Percentiles rank a stretch among this genome's conserved stretches.
Evolutionary conservation across 1,284 basidiomycete genomes (phyloP).

Genomic region (Puccinia triticina): DNA sequence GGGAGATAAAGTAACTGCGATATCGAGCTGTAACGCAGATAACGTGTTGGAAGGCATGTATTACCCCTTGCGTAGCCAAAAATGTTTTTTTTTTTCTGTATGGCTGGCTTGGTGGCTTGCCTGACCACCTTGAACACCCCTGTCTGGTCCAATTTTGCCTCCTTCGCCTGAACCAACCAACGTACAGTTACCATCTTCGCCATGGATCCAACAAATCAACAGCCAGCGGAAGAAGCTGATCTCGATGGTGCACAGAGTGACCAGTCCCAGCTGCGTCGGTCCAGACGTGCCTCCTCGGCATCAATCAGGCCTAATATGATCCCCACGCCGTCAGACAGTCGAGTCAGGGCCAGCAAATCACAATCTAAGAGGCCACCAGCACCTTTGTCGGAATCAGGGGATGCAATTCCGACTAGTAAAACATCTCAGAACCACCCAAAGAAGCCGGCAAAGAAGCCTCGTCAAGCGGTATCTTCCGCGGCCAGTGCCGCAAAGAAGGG

Average conservation of each 20-base stretch:
- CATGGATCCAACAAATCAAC: not conserved
- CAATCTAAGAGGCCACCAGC: not conserved
- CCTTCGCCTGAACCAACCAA: not conserved
- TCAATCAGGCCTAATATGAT: not conserved
- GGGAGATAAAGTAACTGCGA: not conserved
- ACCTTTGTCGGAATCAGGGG: not conserved
- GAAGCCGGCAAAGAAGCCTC: too few relatives aligned
- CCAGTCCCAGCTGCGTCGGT: not conserved
- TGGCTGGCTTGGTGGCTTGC: not conserved
- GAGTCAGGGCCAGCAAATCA: too few relatives aligned
- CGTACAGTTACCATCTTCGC: not conserved
- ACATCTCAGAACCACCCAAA: too few relatives aligned
- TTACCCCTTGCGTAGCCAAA: not conserved
- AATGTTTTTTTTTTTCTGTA: not conserved
- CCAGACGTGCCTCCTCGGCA: not conserved
- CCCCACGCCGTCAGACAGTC: not conserved
- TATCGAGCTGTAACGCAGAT: not conserved
- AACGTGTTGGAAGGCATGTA: not conserved
- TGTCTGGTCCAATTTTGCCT: not conserved
- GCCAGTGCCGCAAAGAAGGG: too few relatives aligned
- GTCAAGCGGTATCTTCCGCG: too few relatives aligned
- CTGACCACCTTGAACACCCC: not conserved
- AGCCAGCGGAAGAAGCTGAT: not conserved
- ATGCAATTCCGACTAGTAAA: not conserved
- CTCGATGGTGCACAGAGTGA: not conserved